A percentile compares a stretch with the other conserved stretches of the same genome.
Conservation (phyloP, 2,329 filamentous ascomycete genomes). For the Calonectria pteridis region DNA sequence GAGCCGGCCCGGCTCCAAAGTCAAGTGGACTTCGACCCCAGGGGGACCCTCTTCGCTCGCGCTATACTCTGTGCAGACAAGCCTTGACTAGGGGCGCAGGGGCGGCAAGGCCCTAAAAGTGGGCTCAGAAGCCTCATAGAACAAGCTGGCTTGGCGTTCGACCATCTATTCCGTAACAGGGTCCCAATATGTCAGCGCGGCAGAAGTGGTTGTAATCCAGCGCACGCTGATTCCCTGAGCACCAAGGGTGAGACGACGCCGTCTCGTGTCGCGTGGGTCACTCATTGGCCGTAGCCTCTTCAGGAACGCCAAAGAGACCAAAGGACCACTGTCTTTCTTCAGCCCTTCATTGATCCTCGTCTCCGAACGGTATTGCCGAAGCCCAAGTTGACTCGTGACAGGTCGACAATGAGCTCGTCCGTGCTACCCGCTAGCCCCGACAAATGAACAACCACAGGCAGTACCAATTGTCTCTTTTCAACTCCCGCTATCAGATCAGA, state of each 20-base stretch:
- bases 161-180: conserved; percentile 33
- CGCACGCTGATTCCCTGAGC: conserved; percentile 36
- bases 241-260: conserved; percentile 10
- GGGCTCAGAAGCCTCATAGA: conserved; percentile 35
- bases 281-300: not conserved
- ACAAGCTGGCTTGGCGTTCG: conserved; percentile 31
- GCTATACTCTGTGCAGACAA: conserved; percentile 1
- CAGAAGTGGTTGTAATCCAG: conserved; percentile 34
- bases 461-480: not conserved
- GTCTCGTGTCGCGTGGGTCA: conserved; percentile 28
- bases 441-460: not conserved
- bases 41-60: not conserved
- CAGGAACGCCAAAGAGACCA: not conserved
- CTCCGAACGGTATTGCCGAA: conserved; percentile 15
- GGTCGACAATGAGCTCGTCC: not conserved
- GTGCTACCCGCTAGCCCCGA: not conserved
- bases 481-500: not conserved
- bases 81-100: conserved; percentile 14
- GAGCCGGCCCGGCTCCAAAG: conserved; percentile 21
- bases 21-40: conserved; percentile 20
- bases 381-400: conserved; percentile 24
- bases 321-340: not conserved
- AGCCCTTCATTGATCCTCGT: conserved; percentile 13
- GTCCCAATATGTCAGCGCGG: conserved; percentile 36
- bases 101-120: conserved; percentile 22